These are phyloP conservation scores for Daldinia sp. DNA, from an alignment of 2,329 filamentous ascomycete genomes.

Conservation along the genomic window DNA sequence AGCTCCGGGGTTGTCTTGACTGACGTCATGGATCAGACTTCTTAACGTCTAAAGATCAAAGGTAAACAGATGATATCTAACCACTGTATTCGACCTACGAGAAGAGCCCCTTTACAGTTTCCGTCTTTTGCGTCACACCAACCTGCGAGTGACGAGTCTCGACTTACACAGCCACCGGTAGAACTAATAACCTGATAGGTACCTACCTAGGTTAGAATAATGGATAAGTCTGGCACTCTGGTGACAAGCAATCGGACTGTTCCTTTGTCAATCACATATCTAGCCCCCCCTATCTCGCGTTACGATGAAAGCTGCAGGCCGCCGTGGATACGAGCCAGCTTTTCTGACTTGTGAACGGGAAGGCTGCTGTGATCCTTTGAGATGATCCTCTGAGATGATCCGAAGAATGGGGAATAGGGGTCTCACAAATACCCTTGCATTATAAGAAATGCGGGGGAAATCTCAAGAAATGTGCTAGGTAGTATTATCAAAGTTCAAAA, in stretches of 20 bases:
- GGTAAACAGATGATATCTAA: not conserved
- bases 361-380: not conserved
- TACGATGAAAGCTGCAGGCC: conserved; percentile 20
- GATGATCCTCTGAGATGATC: conserved; percentile 5
- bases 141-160: conserved; percentile 15
- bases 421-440: conserved; percentile 19
- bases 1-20: not conserved
- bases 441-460: conserved; percentile 22
- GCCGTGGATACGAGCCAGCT: conserved; percentile 8
- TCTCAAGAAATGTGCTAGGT: not conserved
- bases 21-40: conserved; percentile 35
- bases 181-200: not conserved
- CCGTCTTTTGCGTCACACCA: conserved; percentile 18
- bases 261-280: conserved; percentile 22
- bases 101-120: conserved; percentile 2
- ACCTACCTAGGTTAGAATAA: not conserved
- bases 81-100: not conserved
- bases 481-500: not conserved
- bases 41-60: not conserved
- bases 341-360: not conserved
- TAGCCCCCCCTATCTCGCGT: conserved; percentile 27
- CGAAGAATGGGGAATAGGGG: conserved; percentile 7
- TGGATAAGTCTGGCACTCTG: not conserved
- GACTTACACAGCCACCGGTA: conserved; percentile 31
- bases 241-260: conserved; percentile 22